Conservation (phyloP, 1,284 basidiomycete species). For the Cerrena zonata region DNA sequence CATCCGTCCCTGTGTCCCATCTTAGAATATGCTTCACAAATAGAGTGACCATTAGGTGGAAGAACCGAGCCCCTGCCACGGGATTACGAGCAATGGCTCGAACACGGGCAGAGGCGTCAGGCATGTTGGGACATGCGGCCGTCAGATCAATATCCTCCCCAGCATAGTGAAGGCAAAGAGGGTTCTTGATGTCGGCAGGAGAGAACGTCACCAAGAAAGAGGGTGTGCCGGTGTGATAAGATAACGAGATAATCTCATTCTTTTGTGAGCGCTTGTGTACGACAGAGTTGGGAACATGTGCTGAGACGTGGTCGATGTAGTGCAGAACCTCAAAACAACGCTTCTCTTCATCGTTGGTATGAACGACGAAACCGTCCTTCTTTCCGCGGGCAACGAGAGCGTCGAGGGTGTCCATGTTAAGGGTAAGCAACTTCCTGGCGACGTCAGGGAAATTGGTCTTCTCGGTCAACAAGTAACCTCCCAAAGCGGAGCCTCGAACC, state of each 20-base stretch:
- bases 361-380: constrained; percentile 19
- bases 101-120: constrained; percentile 12
- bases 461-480: constrained; percentile 27
- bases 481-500: constrained; percentile 23
- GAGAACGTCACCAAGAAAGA: constrained; percentile 27
- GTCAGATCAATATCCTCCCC: background rate
- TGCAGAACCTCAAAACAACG: constrained; percentile 29
- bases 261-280: constrained; percentile 25
- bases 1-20: constrained; percentile 13
- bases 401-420: constrained; percentile 22
- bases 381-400: constrained; percentile 19
- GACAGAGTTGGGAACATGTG: constrained; percentile 27
- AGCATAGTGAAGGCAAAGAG: background rate
- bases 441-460: constrained; percentile 23
- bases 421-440: constrained; percentile 18
- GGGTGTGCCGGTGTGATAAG: constrained; percentile 27
- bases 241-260: constrained; percentile 35
- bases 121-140: constrained; percentile 8
- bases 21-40: constrained; percentile 31
- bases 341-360: constrained; percentile 28
- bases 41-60: constrained; percentile 12
- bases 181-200: background rate
- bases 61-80: constrained; percentile 18
- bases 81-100: constrained; percentile 21
- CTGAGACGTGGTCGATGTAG: constrained; percentile 30